Evolutionary conservation across 2,329 filamentous ascomycete genomes (phyloP), one percentile per base, ranked within the genome.

Genomic region (Xenosphaeropsis pyriputrescens): DNA sequence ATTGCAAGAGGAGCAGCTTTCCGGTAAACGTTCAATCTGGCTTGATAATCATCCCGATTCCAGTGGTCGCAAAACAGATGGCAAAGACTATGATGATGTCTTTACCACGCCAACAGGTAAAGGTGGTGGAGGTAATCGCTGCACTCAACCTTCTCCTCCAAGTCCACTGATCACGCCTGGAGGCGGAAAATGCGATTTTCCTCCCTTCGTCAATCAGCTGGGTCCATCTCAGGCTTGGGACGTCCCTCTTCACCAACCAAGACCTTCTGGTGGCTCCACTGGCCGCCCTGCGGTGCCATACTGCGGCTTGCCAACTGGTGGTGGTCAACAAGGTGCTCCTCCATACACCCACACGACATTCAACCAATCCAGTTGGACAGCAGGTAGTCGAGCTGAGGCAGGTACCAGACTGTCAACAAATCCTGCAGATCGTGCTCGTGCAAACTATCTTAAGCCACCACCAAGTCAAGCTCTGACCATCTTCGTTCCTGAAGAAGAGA

Each of bases 21-120:
- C 29, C 6, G 43, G 41, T 2, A 50, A 49, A 37, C 39, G 45
- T 12, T 41, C 44, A 12, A 19, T 49, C 4, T 52, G 50, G 50
- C 30, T 49, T 18, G 45, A 45, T 5, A 29, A 39, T 2, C 40
- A 50, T 19, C 43, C 44, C 0, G 31, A 30, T 6, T 43, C 46
- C 4, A 42, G 37, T 26, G 40, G 41, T 2, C 39, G 40, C 12
- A 35, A 43, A 15, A 34, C 38, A 29, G 37, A 39, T 3, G 46
- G 43, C 34, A 38, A 18, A n/a, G 26, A 38, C 16, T 22, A 41
- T n/a, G 40, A 35, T 4, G 46, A 51, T 36, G 41, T 46, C 5
- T 47, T 48, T 29, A 34, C 18, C 14, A 45, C 49, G 2, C 47
- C 49, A n/a, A 39, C 43, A 3, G 12, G 26, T 11, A 35, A 14